Evolutionary conservation across 2,329 filamentous ascomycete genomes (phyloP), one percentile per base, ranked within the genome.

Genomic region (Aureobasidium lini): DNA sequence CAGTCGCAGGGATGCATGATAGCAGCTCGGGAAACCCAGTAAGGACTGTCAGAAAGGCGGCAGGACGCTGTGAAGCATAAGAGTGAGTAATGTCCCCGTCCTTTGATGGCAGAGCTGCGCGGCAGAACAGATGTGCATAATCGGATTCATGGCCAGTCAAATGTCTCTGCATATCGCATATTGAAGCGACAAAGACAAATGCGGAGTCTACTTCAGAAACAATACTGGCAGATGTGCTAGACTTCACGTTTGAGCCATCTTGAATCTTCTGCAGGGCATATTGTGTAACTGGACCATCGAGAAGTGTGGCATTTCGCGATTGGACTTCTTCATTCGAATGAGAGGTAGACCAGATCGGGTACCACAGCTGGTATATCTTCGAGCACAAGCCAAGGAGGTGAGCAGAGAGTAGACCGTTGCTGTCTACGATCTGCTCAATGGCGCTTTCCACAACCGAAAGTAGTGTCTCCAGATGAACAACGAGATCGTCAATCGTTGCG

Each of bases 121-220:
- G 47, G 15, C 43, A 59, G 46, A 52, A 52, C 32, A 52, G 40
- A 28, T 39, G 31, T 11, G 37, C 47, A 13, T 43, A 42, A 23
- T 59, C 47, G 6, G 28, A 32, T 29, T 46, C 47, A 16, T 59
- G 47, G 18, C 47, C 40, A 29, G 32, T 37, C n/a, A 53, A 9
- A 13, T 32, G 47, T n/a, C 57, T 52, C 13, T 52, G 43, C 32
- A 61, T 47, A 23, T 61, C 59, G n/a, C 59, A 61, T 6, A 61
- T 46, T 4, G 50, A 43, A 9, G 59, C 59, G n/a, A 61, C 31
- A 29, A 57, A 47, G 16, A 47, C 50, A n/a, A 61, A 61, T 10
- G 52, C 53, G 10, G 59, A 54, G 32, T 61, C 44, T 10, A 46
- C 53, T 31, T 42, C 59, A 3, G 37, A 56, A 15, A 36, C 15